Evolutionary conservation across 2,329 filamentous ascomycete genomes (phyloP).

Genomic region (Botrytis porri): DNA sequence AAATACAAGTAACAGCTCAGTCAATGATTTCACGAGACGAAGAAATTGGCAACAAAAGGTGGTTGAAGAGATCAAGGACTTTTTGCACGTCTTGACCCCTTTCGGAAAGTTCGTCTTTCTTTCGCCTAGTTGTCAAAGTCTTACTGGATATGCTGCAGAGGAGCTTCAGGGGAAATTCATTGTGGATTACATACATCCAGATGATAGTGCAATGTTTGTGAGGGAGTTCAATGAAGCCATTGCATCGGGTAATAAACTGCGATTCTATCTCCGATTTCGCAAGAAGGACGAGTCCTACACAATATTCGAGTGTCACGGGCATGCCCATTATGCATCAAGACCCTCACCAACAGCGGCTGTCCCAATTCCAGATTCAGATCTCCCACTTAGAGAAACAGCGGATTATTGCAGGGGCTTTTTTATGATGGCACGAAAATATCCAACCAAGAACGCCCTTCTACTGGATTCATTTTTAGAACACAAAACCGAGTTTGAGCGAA

Average conservation of each 20-base stretch:
- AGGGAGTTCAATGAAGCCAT: slow-evolving; percentile 89
- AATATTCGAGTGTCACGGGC: slow-evolving; percentile 89
- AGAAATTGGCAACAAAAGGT: slow-evolving; percentile 84
- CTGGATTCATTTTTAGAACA: slow-evolving; percentile 94
- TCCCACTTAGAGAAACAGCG: slow-evolving; percentile 48
- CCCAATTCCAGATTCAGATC: neutral
- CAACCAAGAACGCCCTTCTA: slow-evolving; percentile 78
- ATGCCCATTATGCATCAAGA: slow-evolving; percentile 76
- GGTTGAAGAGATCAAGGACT: slow-evolving; percentile 84
- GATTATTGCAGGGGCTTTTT: slow-evolving; percentile 86
- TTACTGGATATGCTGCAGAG: slow-evolving; percentile 72
- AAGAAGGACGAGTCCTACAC: slow-evolving; percentile 70
- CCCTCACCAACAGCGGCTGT: slow-evolving; percentile 47
- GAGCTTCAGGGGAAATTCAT: slow-evolving; percentile 75
- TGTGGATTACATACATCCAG: slow-evolving; percentile 78
- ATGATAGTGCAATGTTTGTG: slow-evolving; percentile 79
- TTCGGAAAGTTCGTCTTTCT: slow-evolving; percentile 81
- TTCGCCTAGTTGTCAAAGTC: slow-evolving; percentile 70
- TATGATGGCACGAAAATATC: slow-evolving; percentile 88
- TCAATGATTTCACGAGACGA: slow-evolving; percentile 64
- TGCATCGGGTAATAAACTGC: slow-evolving; percentile 72
- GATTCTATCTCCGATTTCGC: slow-evolving; percentile 82
- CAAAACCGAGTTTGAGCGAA: slow-evolving; percentile 90
- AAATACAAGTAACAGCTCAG: slow-evolving; percentile 46
- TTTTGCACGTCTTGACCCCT: slow-evolving; percentile 81